phyloP scores from a whole-genome alignment of 805 yeast species.

The Yamadazyma ubonensis region DNA sequence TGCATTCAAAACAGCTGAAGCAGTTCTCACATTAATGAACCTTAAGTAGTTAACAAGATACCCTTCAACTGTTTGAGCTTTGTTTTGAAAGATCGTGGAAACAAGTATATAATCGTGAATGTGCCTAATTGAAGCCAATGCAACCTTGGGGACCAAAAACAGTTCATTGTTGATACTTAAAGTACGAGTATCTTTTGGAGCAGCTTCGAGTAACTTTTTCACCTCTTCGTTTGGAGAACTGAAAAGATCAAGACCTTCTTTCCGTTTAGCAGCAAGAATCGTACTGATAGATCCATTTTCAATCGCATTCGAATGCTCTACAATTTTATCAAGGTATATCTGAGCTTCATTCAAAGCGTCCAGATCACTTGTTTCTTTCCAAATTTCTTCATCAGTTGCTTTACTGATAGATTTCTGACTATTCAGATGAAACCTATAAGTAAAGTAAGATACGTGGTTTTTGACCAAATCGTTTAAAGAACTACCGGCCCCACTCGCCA shows the following conservation, averaged over 20 bases:
- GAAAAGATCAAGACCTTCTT: constrained; percentile 24
- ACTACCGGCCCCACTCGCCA: constrained; percentile 49
- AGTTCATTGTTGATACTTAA: constrained; percentile 19
- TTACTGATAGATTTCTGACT: constrained; percentile 46
- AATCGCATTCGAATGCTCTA: constrained; percentile 24
- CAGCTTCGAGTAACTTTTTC: not conserved
- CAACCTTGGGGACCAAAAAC: constrained; percentile 32
- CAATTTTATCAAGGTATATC: constrained; percentile 22
- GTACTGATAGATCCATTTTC: constrained; percentile 21
- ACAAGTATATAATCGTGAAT: constrained; percentile 57
- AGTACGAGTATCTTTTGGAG: constrained; percentile 1
- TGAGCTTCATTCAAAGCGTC: constrained; percentile 31
- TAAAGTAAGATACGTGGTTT: constrained; percentile 63
- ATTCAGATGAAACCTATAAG: constrained; percentile 53
- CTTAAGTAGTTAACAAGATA: constrained; percentile 44
- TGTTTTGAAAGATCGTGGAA: constrained; percentile 53
- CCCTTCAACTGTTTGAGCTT: constrained; percentile 38
- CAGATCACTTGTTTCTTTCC: constrained; percentile 73
- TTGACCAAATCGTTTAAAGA: constrained; percentile 62
- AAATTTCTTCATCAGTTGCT: constrained; percentile 64
- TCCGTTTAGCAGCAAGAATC: constrained; percentile 28
- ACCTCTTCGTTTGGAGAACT: constrained; percentile 9
- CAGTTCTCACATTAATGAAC: constrained; percentile 51
- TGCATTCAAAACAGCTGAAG: constrained; percentile 66
- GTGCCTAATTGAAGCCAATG: constrained; percentile 20